Conservation (phyloP, 495 filamentous ascomycete genomes). For the Niebla homalea region DNA sequence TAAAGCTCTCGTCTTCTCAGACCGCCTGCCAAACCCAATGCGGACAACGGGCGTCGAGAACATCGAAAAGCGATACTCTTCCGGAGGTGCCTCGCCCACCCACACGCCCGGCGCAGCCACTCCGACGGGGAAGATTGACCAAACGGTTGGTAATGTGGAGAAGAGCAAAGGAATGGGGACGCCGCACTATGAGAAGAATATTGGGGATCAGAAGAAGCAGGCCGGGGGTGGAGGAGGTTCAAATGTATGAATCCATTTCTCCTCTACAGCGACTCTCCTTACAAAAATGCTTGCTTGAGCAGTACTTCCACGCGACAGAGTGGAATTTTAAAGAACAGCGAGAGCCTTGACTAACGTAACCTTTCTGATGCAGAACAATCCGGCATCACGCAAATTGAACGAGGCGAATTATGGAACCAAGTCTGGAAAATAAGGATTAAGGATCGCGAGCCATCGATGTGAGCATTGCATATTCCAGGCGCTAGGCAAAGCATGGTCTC, state of each 20-base stretch:
- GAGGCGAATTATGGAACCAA: constrained; percentile 1
- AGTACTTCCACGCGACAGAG: not conserved
- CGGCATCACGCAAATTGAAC: not conserved
- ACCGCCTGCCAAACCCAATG: constrained; percentile 10
- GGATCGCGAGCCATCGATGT: not conserved
- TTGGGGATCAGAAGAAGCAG: constrained; percentile 16
- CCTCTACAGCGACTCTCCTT: not conserved
- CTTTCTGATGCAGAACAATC: not conserved
- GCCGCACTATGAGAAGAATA: constrained; percentile 10
- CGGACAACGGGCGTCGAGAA: constrained; percentile 17
- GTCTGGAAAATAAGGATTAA: constrained; percentile 5
- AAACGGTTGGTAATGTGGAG: constrained; percentile 6
- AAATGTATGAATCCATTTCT: no score
- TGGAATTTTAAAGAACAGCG: not conserved
- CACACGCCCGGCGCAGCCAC: constrained; percentile 18
- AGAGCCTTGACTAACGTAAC: not conserved
- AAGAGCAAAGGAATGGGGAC: constrained; percentile 16
- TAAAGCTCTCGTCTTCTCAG: constrained; percentile 2
- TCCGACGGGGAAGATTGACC: constrained; percentile 11
- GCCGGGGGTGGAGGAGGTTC: constrained; percentile 12
- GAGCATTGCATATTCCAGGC: not conserved
- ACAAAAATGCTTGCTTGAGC: not conserved
- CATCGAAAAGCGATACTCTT: constrained; percentile 20
- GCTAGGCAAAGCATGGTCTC: not conserved
- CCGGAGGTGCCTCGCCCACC: constrained; percentile 18